Base-by-base conservation (phyloP, 2,329 filamentous ascomycete species). In the Dothidotthia symphoricarpi region DNA sequence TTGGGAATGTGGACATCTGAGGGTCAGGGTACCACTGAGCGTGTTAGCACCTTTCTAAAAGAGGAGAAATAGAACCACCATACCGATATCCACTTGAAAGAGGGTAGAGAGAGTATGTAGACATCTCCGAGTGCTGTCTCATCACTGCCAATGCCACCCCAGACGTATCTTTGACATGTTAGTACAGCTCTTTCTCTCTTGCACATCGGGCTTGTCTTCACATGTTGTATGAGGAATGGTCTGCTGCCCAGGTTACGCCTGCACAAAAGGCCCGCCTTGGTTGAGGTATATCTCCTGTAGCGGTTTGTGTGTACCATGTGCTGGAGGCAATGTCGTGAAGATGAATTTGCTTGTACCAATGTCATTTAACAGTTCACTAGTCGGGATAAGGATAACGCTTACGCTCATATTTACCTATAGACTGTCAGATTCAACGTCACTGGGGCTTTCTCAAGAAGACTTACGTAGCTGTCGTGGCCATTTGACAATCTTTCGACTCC, bases 181-280 rank as follows among this genome's bases (percentile, higher is more conserved):
- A 32, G 33, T 22, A 10, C 13, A 11, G 3, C 11, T n/a, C 12
- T 24, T 4, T 32, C 12, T 2, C 16, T 10, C 30, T 4, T 4
- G 12, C 9, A 27, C 8, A 31, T 4, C 10, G 16, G 16, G 59
- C 74, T 60, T 48, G n/a, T n/a, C n/a, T n/a, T n/a, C n/a, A 82
- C 76, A 83, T 77, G 50, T 83, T 82, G 50, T 82, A 82, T 3
- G 76, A 80, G 4, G 78, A 80, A 36, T 71, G 67, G 49, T 82
- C 80, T 4, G 67, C 43, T 1, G 78, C 72, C 71, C 78, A 81
- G 1, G 75, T 73, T 8, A 72, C 75, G 22, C 78, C 80, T 2
- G 76, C 76, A 54, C 80, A 83, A 41, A 81, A 82, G 12, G 74
- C 71, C 9, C 77, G 68, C 11, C 80, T 67, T 43, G 73, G 67